Conservation (phyloP, 441 rosid genomes). For the Erysimum pusillum region DNA sequence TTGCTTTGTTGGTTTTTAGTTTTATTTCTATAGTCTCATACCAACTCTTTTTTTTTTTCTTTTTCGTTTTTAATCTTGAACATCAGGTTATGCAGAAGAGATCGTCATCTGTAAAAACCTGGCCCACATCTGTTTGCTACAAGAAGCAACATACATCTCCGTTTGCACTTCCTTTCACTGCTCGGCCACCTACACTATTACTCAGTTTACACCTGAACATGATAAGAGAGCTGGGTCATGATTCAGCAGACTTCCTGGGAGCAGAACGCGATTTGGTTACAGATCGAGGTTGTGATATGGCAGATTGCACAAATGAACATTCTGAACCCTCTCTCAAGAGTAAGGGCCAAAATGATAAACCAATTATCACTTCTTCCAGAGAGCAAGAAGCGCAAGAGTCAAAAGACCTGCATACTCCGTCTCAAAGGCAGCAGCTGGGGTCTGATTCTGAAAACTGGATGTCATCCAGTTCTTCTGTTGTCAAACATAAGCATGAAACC, state of each 20-base stretch:
- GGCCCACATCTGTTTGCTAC: slow-evolving; percentile 48
- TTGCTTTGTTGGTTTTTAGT: slow-evolving; percentile 13
- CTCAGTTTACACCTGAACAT: slow-evolving; percentile 70
- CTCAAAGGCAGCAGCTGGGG: slow-evolving; percentile 48
- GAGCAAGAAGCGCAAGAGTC: slow-evolving; percentile 48
- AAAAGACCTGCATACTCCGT: slow-evolving; percentile 44
- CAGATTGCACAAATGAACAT: slow-evolving; percentile 43
- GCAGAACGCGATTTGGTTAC: slow-evolving; percentile 48
- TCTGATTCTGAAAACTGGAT: slow-evolving; percentile 49
- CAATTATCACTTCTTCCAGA: slow-evolving; percentile 40
- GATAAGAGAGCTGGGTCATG: slow-evolving; percentile 67
- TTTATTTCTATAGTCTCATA: slow-evolving; percentile 25
- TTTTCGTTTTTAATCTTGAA: slow-evolving; percentile 9
- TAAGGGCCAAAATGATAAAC: slow-evolving; percentile 45
- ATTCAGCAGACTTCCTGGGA: slow-evolving; percentile 51
- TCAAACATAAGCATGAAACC: slow-evolving; percentile 45
- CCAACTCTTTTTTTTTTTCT: not conserved
- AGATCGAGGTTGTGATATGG: slow-evolving; percentile 48
- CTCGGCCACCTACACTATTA: slow-evolving; percentile 70
- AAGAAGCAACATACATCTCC: slow-evolving; percentile 51
- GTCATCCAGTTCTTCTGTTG: slow-evolving; percentile 49
- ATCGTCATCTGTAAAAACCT: slow-evolving; percentile 42
- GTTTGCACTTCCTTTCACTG: slow-evolving; percentile 57
- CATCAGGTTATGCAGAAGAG: slow-evolving; percentile 62
- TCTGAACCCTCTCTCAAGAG: slow-evolving; percentile 47